phyloP scores from a whole-genome alignment of 345 rosid genomes.

The Lepidium sativum region DNA sequence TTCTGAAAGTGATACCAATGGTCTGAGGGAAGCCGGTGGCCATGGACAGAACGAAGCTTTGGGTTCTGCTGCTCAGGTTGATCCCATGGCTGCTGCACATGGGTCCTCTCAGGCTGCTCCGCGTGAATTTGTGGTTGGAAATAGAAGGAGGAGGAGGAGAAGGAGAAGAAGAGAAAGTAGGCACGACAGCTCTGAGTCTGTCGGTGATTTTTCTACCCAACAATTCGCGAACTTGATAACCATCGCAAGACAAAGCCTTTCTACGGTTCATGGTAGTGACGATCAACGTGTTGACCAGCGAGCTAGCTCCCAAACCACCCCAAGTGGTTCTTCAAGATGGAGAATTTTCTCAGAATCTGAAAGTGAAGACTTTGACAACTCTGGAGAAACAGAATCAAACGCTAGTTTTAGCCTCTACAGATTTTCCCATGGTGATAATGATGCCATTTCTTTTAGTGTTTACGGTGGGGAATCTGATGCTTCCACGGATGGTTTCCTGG shows the following conservation, averaged over 20 bases:
- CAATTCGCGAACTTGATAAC: slow-evolving; percentile 49
- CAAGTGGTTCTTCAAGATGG: slow-evolving; percentile 66
- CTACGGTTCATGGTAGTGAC: slow-evolving; percentile 31
- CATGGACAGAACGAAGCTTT: slow-evolving; percentile 31
- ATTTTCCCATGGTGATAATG: slow-evolving; percentile 46
- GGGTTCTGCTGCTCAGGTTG: slow-evolving; percentile 10
- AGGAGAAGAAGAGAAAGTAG: slow-evolving; percentile 34
- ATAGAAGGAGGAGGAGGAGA: slow-evolving; percentile 38
- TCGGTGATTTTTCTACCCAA: slow-evolving; percentile 44
- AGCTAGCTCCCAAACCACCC: slow-evolving; percentile 45
- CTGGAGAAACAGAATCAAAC: slow-evolving; percentile 60
- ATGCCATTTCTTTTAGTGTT: slow-evolving; percentile 59
- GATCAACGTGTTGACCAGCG: background rate
- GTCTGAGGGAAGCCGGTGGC: background rate
- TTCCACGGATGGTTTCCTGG: slow-evolving; percentile 54
- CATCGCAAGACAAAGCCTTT: slow-evolving; percentile 46
- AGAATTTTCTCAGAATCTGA: slow-evolving; percentile 60
- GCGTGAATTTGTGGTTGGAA: slow-evolving; percentile 44
- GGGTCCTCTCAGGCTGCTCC: slow-evolving; percentile 37
- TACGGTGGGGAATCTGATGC: slow-evolving; percentile 78
- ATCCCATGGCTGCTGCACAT: slow-evolving; percentile 21
- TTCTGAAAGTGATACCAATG: slow-evolving; percentile 30
- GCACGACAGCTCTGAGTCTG: slow-evolving; percentile 59
- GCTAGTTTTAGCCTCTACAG: slow-evolving; percentile 43
- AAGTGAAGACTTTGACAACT: slow-evolving; percentile 59